Base-by-base conservation (phyloP, 176 grass and related monocot genomes). In the Eremochloa ophiuroides region DNA sequence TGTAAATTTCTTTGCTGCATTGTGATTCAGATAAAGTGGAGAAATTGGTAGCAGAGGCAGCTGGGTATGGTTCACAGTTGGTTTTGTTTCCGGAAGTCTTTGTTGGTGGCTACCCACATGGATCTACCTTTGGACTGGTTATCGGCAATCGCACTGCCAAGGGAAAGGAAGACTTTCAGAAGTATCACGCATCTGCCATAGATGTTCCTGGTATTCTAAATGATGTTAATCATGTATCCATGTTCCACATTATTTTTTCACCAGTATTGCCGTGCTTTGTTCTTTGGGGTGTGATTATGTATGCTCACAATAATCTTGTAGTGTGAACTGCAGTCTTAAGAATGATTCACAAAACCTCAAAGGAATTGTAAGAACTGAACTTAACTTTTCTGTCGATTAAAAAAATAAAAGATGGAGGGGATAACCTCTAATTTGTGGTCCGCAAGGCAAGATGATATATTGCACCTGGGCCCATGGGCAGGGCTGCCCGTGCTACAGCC, bases 51-150 rank as follows among this genome's bases (percentile, higher is more conserved):
- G 90, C 91, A 16, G 91, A 99, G 39, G 96, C 96, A 55, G 91
- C 91, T 76, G 87, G 86, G 10, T 84, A 88, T 42, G 93, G 96
- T 74, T 91, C 96, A 31, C 96, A 95, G 79, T 59, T 99, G 58
- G 82, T 99, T 56, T 69, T 99, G 39, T 99, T 99, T 81, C 96
- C 96, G 2, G 96, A 99, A 91, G 91, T 82, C 17, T 99, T 99
- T 67, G 77, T 99, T 46, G 96, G 96, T 28, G 96, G 96, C 15
- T 95, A 99, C 74, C 96, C 96, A 74, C 89, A 69, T 69, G 96
- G 93, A 30, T 93, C 86, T 80, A 93, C 90, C 35, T 99, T 93
- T 74, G 96, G 96, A 62, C 70, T 99, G 76, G 65, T 83, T 42
- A 76, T 98, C 35, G 95, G 95, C 50, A 91, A 80, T 83, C 90